Base-by-base conservation (phyloP, 805 yeast genomes). In the Jamesozyma gamospora region DNA sequence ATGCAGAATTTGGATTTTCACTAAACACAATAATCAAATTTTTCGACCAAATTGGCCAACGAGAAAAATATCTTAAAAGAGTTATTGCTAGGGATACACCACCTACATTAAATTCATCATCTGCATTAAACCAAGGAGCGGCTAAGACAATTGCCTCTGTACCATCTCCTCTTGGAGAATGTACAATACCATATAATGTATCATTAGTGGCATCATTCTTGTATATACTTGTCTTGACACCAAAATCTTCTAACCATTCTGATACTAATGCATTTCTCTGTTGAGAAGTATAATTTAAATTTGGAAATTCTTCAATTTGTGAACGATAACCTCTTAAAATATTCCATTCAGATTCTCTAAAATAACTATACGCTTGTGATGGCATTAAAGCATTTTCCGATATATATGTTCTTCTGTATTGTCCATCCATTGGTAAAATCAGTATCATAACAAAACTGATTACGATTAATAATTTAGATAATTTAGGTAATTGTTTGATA, bases 371-470 rank as follows among this genome's bases (percentile, higher is more conserved):
- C 2, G 92, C 97, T 58, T 92, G 97, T 0, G 94, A 88, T 7
- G 99, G 96, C 84, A 92, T 79, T 58, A 92, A 67, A 26, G 99
- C 99, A 62, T 92, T 92, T 56, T 92, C 99, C 7, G 94, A 82
- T 11, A 88, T 82, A 58, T 92, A 92, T 2, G 96, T 86, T 46
- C 69, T 63, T 40, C 96, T 68, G 58, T 66, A 85, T 54, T 84
- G 85, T 16, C 96, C 97, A 14, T 82, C 82, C 49, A 77, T 45
- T 0, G 97, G 96, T 17, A 63, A 51, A 4, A 71, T 61, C 12
- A 72, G 56, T n/a, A 92, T 63, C 76, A 82, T 74, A 0, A 65
- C 54, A 9, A 77, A 48, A 6, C 86, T 83, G 10, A 62, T 40
- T 1, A 74, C 3, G 1, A 70, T 58, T 11, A 71, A 51, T 2